Percentiles rank a stretch among this genome's conserved stretches.
These are phyloP conservation scores for Crithidia thermophila DNA, from an alignment of 208 protist species.

Conservation along the genomic window DNA sequence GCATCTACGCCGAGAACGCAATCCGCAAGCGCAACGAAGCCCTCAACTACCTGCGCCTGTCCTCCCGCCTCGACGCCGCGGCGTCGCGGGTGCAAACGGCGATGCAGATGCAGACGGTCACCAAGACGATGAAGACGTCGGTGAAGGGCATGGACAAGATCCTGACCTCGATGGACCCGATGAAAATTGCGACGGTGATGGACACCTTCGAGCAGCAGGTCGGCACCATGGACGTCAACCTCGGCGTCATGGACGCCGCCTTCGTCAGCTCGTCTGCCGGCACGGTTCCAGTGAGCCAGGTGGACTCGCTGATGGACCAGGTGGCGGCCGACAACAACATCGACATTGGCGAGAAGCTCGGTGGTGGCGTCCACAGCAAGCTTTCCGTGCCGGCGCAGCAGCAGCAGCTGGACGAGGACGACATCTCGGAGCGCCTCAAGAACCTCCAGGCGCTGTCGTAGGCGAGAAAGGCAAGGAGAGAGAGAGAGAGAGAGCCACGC, in stretches of 20 bases:
- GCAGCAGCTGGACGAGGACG: constrained; percentile 53
- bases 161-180: constrained; percentile 93
- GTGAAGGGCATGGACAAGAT: constrained; percentile 97
- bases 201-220: constrained; percentile 98
- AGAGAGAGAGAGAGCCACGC: not conserved
- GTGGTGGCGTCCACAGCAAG: constrained; percentile 30
- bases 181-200: constrained; percentile 93
- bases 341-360: constrained; percentile 75
- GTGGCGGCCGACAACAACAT: constrained; percentile 96
- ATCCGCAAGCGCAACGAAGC: constrained; percentile 97
- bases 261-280: constrained; percentile 90
- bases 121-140: constrained; percentile 93
- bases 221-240: constrained; percentile 94
- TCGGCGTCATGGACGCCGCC: constrained; percentile 92
- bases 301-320: constrained; percentile 93
- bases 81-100: constrained; percentile 95
- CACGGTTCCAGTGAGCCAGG: constrained; percentile 89
- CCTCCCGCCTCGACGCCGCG: constrained; percentile 96
- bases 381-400: constrained; percentile 29
- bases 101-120: constrained; percentile 91
- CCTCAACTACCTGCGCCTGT: constrained; percentile 96
- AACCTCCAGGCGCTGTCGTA: constrained; percentile 54
- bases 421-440: constrained; percentile 68
- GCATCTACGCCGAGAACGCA: constrained; percentile 98
- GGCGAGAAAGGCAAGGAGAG: constrained; percentile 16